These are phyloP conservation scores for Saccharomycopsis guyanensis DNA, from an alignment of 805 yeast genomes.

Conservation along the genomic window DNA sequence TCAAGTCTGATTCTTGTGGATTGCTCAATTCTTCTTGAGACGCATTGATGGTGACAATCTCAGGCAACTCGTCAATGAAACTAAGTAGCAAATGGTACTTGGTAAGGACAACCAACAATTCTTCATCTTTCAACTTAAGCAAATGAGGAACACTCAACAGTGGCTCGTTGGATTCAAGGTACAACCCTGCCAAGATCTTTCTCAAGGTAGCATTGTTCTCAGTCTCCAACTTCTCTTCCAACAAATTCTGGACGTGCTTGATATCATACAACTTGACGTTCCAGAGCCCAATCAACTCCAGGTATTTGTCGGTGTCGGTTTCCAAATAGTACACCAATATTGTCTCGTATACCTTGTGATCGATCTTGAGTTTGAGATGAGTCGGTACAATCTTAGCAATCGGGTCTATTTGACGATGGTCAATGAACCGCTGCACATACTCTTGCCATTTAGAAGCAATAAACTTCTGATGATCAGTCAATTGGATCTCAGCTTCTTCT, in stretches of 20 bases:
- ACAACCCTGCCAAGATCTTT: conserved; percentile 42
- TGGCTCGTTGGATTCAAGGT: conserved; percentile 50
- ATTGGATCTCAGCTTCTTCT: conserved; percentile 22
- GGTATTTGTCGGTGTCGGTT: conserved; percentile 32
- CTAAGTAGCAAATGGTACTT: conserved; percentile 53
- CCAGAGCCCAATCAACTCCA: conserved; percentile 48
- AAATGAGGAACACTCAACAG: conserved; percentile 58
- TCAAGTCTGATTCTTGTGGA: conserved; percentile 25
- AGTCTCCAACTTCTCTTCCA: conserved; percentile 40
- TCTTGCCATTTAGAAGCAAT: conserved; percentile 50
- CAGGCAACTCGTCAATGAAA: conserved; percentile 43
- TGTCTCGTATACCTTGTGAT: conserved; percentile 35
- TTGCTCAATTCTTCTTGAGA: conserved; percentile 31
- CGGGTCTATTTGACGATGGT: conserved; percentile 36
- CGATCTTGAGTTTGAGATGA: conserved; percentile 30
- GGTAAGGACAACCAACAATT: conserved; percentile 50
- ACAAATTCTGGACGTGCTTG: conserved; percentile 32
- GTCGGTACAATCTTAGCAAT: conserved; percentile 54
- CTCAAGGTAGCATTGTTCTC: conserved; percentile 32
- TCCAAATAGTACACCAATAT: conserved; percentile 41
- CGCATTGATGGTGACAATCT: conserved; percentile 39
- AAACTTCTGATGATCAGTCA: conserved; percentile 20
- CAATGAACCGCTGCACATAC: conserved; percentile 49
- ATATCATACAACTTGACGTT: conserved; percentile 45
- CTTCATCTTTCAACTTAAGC: conserved; percentile 44